Conservation (phyloP, 345 rosid species). For the Dipteronia sinensis region DNA sequence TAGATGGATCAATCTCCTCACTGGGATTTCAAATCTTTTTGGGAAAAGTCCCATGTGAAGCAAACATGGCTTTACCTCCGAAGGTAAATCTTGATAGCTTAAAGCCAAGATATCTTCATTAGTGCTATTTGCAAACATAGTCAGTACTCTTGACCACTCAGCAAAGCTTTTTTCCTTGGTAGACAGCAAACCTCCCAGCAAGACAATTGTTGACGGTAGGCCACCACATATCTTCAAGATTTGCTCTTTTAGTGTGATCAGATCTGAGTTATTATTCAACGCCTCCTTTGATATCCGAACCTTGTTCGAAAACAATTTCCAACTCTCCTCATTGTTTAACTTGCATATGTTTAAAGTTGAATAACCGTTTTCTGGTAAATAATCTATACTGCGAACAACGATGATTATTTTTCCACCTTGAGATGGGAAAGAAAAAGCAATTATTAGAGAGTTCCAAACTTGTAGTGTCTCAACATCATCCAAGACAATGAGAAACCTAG, state of each 20-base stretch:
- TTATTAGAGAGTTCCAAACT: not conserved
- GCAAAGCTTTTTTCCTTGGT: not conserved
- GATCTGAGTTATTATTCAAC: too few relatives aligned
- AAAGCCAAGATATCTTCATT: conserved; percentile 17
- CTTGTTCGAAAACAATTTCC: not conserved
- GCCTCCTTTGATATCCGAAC: not conserved
- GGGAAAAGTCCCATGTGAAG: conserved; percentile 41
- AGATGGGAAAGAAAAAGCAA: not conserved
- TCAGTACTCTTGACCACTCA: not conserved
- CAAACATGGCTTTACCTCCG: conserved; percentile 28
- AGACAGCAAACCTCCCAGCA: not conserved
- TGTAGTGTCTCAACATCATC: not conserved
- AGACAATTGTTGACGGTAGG: not conserved
- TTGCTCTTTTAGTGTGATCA: not conserved
- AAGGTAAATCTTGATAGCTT: conserved; percentile 27
- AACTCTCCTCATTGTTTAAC: not conserved
- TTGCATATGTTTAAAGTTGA: not conserved
- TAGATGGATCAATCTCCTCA: too few relatives aligned
- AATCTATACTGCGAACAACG: not conserved
- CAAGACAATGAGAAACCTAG: too few relatives aligned
- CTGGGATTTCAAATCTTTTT: conserved; percentile 8
- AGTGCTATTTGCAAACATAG: not conserved
- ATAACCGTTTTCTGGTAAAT: not conserved
- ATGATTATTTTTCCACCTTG: not conserved
- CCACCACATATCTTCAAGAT: too few relatives aligned